Percentiles rank a stretch among this genome's conserved stretches.
These are phyloP conservation scores for Myriosclerotinia duriaeana DNA, from an alignment of 2,329 filamentous ascomycete genomes.

Conservation along the genomic window DNA sequence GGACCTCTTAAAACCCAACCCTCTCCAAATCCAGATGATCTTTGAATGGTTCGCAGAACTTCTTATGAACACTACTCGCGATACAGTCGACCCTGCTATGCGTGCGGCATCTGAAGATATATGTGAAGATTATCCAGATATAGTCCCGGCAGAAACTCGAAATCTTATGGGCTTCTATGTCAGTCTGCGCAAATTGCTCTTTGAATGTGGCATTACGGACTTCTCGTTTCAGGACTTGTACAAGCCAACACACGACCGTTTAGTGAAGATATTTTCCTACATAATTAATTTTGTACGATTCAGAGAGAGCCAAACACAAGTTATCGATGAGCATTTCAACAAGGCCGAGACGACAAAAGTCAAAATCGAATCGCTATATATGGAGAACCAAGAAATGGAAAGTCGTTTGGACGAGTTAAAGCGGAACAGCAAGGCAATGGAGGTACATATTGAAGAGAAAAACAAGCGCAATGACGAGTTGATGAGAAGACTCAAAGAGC, in stretches of 20 bases:
- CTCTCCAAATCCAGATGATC: constrained; percentile 92
- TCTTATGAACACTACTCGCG: constrained; percentile 88
- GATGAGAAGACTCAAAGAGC: constrained; percentile 76
- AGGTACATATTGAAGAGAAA: constrained; percentile 80
- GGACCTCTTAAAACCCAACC: constrained; percentile 91
- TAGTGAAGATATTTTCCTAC: constrained; percentile 95
- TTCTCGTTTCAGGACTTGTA: constrained; percentile 93
- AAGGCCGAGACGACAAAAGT: constrained; percentile 82
- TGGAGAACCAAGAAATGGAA: constrained; percentile 85
- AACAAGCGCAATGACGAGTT: constrained; percentile 82
- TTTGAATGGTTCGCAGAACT: constrained; percentile 98
- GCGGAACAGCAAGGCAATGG: constrained; percentile 75
- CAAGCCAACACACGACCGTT: constrained; percentile 82
- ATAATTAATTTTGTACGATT: constrained; percentile 99
- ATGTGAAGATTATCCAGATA: constrained; percentile 78
- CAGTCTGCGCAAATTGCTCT: constrained; percentile 73
- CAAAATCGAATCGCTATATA: constrained; percentile 81
- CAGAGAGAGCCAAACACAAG: constrained; percentile 82
- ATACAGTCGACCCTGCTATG: constrained; percentile 94
- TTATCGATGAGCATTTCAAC: constrained; percentile 94
- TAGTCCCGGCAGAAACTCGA: constrained; percentile 81
- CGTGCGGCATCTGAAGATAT: constrained; percentile 85
- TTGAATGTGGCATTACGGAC: constrained; percentile 88
- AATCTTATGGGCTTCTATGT: constrained; percentile 97
- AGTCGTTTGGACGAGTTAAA: constrained; percentile 76